phyloP scores from a whole-genome alignment of 257 asterid species.

The Capsicum baccatum region DNA sequence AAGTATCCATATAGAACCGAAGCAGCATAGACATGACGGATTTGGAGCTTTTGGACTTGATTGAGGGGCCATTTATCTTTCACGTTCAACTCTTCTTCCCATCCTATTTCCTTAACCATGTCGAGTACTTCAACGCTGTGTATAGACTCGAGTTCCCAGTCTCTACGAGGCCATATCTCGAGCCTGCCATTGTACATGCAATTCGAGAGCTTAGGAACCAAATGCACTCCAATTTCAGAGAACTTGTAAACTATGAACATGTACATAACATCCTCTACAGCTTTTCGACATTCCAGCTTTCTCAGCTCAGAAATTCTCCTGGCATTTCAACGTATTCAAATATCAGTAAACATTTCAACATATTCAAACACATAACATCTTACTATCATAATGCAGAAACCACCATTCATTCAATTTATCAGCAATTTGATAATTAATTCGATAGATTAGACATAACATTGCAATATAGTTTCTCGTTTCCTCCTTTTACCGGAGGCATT shows the following conservation, averaged over 20 bases:
- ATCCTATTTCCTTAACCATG: conserved; percentile 69
- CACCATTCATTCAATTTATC: no score
- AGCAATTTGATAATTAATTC: background rate
- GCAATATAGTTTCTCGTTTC: background rate
- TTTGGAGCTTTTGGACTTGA: conserved; percentile 43
- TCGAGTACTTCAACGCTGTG: conserved; percentile 67
- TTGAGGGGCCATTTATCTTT: conserved; percentile 62
- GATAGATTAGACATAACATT: background rate
- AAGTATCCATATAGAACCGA: conserved; percentile 83
- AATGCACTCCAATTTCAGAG: conserved; percentile 63
- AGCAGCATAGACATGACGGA: conserved; percentile 61
- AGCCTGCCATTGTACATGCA: conserved; percentile 72
- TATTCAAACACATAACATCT: background rate
- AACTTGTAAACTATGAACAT: conserved; percentile 58
- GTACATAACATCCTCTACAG: conserved; percentile 81
- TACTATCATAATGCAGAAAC: background rate
- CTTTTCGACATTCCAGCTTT: conserved; percentile 55
- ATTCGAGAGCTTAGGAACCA: conserved; percentile 73
- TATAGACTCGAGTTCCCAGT: conserved; percentile 85
- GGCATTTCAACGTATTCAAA: conserved; percentile 42
- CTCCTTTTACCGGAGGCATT: background rate
- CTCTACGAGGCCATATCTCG: conserved; percentile 76
- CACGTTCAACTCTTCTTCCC: conserved; percentile 50
- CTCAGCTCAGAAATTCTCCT: conserved; percentile 81
- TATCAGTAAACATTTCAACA: conserved; percentile 5